Conservation (phyloP, 805 yeast species). For the Cyberlindnera suaveolens region DNA sequence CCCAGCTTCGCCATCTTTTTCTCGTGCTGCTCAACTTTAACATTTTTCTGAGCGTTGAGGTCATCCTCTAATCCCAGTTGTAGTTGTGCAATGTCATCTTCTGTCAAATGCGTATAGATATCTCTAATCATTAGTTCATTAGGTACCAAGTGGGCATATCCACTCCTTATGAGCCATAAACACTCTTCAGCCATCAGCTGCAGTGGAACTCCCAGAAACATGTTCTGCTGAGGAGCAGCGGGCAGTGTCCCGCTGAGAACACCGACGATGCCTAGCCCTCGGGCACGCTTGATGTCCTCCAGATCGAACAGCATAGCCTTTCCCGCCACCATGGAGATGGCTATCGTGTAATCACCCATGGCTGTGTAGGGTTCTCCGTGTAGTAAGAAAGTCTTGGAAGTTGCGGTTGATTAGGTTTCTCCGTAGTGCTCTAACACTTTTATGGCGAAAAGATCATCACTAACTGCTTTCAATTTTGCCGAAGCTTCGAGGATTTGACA, state of each 20-base stretch:
- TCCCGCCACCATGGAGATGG: constrained; percentile 28
- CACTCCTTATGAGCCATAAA: constrained; percentile 47
- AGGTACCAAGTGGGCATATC: constrained; percentile 36
- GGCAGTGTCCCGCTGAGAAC: constrained; percentile 79
- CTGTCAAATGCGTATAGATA: constrained; percentile 7
- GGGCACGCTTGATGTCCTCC: constrained; percentile 43
- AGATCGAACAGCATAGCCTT: constrained; percentile 55
- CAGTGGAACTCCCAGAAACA: constrained; percentile 80
- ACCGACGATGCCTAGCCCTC: constrained; percentile 68
- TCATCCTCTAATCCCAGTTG: constrained; percentile 8
- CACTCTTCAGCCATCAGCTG: constrained; percentile 70
- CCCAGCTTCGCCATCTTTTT: constrained; percentile 4
- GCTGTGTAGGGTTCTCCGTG: background rate
- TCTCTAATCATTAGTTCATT: constrained; percentile 29
- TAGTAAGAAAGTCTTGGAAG: background rate
- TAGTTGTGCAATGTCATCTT: constrained; percentile 12
- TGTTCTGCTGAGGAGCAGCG: constrained; percentile 87
- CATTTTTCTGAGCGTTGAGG: constrained; percentile 3
- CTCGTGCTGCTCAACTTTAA: constrained; percentile 3
- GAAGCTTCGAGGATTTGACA: no score
- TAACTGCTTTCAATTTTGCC: no score
- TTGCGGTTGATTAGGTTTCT: no score
- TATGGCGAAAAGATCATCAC: no score
- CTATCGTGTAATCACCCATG: constrained; percentile 9
- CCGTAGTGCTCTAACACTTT: no score